A percentile compares a stretch with the other conserved stretches of the same genome.
Evolutionary conservation across 768 basidiomycete genomes (phyloP).

Genomic region (Suillus variegatus): DNA sequence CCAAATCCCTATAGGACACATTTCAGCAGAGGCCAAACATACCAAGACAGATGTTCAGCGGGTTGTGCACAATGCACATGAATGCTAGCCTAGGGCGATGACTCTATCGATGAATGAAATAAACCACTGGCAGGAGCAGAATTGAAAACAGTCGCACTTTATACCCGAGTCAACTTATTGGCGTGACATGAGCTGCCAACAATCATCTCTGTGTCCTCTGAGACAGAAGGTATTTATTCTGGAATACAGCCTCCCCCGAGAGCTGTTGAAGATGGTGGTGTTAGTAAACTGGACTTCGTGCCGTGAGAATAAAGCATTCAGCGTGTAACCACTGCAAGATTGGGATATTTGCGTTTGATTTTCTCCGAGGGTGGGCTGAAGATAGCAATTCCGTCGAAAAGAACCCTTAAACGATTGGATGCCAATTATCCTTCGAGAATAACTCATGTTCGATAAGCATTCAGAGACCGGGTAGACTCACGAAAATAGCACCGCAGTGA

Average conservation of each 20-base stretch:
- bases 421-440: constrained; percentile 69
- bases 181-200: neutral
- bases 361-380: constrained; percentile 58
- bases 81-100: neutral
- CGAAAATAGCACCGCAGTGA: constrained; percentile 89
- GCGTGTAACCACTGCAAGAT: too few species aligned
- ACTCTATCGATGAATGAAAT: neutral
- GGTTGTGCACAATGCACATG: too few species aligned
- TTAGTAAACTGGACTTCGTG: too few species aligned
- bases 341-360: constrained; percentile 49
- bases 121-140: too few species aligned
- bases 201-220: neutral
- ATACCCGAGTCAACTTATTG: too few species aligned
- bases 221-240: neutral
- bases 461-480: constrained; percentile 34
- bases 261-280: neutral
- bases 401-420: constrained; percentile 92
- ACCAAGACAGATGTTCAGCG: neutral
- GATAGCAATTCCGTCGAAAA: constrained; percentile 61
- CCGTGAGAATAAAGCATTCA: too few species aligned
- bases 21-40: neutral
- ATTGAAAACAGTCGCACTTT: neutral
- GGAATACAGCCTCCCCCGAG: neutral
- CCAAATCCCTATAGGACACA: too few species aligned
- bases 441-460: neutral